These are phyloP conservation scores for Ogataea zsoltii DNA, from an alignment of 805 yeast species.

Conservation along the genomic window DNA sequence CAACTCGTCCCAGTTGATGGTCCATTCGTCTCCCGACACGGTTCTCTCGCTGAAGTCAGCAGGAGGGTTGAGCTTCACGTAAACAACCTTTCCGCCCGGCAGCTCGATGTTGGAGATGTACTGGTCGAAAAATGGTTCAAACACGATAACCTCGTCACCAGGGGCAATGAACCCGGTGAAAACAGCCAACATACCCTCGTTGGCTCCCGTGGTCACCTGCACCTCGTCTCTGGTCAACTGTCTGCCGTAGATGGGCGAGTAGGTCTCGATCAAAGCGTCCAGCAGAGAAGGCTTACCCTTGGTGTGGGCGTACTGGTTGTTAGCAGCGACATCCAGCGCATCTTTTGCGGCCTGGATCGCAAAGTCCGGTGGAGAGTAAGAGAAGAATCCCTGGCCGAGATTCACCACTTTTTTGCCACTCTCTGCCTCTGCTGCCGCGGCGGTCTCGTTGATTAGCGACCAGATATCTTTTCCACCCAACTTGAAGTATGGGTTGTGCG, in stretches of 20 bases:
- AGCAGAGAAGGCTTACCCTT: constrained; percentile 80
- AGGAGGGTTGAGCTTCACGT: constrained; percentile 87
- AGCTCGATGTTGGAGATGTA: constrained; percentile 92
- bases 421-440: constrained; percentile 73
- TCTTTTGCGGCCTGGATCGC: constrained; percentile 79
- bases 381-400: constrained; percentile 96
- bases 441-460: constrained; percentile 94
- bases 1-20: constrained; percentile 74
- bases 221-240: constrained; percentile 59
- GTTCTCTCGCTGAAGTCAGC: constrained; percentile 58
- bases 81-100: constrained; percentile 89
- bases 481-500: constrained; percentile 68
- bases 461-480: constrained; percentile 86
- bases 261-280: constrained; percentile 67
- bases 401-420: constrained; percentile 80
- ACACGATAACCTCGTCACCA: constrained; percentile 94
- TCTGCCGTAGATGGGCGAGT: constrained; percentile 65
- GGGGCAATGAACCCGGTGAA: constrained; percentile 81
- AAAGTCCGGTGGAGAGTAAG: constrained; percentile 94
- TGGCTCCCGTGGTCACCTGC: constrained; percentile 92
- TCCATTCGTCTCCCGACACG: constrained; percentile 86
- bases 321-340: constrained; percentile 70
- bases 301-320: constrained; percentile 92
- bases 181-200: constrained; percentile 87
- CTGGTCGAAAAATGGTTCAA: constrained; percentile 97